A percentile compares a stretch with the other conserved stretches of the same genome.
These are phyloP conservation scores for Tuber magnatum DNA, from an alignment of 495 filamentous ascomycete species.

Conservation along the genomic window DNA sequence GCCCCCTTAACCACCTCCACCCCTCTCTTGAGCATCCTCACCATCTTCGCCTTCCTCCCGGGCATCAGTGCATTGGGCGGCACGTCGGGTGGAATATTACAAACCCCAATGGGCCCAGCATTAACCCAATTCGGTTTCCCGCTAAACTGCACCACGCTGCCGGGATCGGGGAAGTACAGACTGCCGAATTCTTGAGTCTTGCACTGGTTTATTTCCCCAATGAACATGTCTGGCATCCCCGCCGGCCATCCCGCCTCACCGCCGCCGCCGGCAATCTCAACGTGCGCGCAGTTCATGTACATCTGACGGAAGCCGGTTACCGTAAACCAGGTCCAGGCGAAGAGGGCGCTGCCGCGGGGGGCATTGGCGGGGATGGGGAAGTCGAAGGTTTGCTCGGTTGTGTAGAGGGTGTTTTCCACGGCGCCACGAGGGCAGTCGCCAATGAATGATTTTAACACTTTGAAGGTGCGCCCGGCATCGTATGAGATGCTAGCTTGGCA, in stretches of 20 bases:
- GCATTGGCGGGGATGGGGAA: slow-evolving; percentile 59
- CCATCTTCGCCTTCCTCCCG: slow-evolving; percentile 12
- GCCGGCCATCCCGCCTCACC: slow-evolving; percentile 10
- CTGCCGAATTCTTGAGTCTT: slow-evolving; percentile 31
- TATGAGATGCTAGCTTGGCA: slow-evolving; percentile 60
- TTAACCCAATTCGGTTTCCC: slow-evolving; percentile 13
- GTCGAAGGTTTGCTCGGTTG: slow-evolving; percentile 46
- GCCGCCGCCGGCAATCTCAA: slow-evolving; percentile 21
- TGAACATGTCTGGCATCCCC: slow-evolving; percentile 29
- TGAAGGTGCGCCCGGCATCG: slow-evolving; percentile 56
- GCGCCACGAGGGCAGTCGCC: slow-evolving; percentile 52
- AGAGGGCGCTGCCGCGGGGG: slow-evolving; percentile 52
- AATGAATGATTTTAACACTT: slow-evolving; percentile 58
- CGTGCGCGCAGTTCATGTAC: slow-evolving; percentile 36
- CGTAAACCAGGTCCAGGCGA: slow-evolving; percentile 50
- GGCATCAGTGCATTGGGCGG: slow-evolving; percentile 25
- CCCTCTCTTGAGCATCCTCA: slow-evolving; percentile 2
- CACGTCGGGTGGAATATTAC: slow-evolving; percentile 21
- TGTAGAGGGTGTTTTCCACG: slow-evolving; percentile 24
- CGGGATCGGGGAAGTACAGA: slow-evolving; percentile 22
- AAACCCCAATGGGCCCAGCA: slow-evolving; percentile 20
- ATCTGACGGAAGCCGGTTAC: slow-evolving; percentile 33
- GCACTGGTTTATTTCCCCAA: slow-evolving; percentile 35
- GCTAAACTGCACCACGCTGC: slow-evolving; percentile 21
- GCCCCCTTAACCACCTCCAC: background rate